Evolutionary conservation across 2,329 filamentous ascomycete genomes (phyloP).

Genomic region (Fusarium setosum): DNA sequence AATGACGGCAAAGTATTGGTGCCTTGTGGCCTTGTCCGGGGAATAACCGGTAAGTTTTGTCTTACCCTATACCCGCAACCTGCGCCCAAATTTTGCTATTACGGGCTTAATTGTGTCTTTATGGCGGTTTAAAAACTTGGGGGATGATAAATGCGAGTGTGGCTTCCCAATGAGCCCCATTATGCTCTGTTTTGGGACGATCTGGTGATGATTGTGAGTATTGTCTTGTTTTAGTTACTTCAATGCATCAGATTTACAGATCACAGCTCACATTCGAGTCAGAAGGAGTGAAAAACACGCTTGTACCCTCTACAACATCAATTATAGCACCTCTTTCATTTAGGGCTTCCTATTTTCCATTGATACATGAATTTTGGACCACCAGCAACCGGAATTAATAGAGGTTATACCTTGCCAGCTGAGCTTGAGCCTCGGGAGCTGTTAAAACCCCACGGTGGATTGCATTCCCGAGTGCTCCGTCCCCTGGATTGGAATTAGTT

Average conservation of each 20-base stretch:
- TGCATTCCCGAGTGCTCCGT: background rate
- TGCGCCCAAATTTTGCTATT: background rate
- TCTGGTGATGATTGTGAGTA: too few relatives aligned
- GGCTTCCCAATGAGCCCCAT: too few relatives aligned
- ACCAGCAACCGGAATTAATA: background rate
- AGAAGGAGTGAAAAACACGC: too few relatives aligned
- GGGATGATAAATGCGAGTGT: background rate
- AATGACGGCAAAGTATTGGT: conserved; percentile 30
- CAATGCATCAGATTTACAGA: too few relatives aligned
- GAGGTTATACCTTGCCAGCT: background rate
- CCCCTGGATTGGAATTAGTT: conserved; percentile 4
- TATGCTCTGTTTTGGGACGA: too few relatives aligned
- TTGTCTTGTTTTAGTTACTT: too few relatives aligned
- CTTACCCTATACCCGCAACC: background rate
- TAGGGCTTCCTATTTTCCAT: too few relatives aligned
- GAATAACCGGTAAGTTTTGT: conserved; percentile 24
- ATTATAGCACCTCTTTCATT: too few relatives aligned
- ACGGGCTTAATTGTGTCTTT: background rate
- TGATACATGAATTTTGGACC: background rate
- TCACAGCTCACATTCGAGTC: too few relatives aligned
- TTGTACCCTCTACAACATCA: too few relatives aligned
- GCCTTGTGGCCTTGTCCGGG: conserved; percentile 39
- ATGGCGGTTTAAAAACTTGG: background rate
- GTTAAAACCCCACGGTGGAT: conserved; percentile 2
- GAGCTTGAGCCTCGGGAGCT: background rate